Conservation (phyloP, 1,284 basidiomycete species). For the Pseudozyma tsukubaensis region DNA sequence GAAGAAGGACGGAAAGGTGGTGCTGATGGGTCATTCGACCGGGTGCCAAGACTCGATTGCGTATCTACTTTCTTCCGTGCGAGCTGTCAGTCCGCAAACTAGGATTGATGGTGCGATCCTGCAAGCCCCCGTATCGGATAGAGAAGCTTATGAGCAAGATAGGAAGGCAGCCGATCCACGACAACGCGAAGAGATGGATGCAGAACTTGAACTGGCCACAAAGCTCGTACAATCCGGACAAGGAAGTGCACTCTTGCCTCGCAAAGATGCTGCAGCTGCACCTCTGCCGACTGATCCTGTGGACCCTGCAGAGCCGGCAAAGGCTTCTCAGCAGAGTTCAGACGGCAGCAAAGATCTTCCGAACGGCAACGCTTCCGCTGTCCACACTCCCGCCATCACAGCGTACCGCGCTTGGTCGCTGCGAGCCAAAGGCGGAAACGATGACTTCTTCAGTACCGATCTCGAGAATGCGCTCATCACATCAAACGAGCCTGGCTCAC, state of each 20-base stretch:
- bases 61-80: conserved; percentile 32
- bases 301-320: not conserved
- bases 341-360: no score
- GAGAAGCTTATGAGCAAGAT: conserved; percentile 51
- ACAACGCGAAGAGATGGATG: conserved; percentile 14
- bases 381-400: conserved; percentile 53
- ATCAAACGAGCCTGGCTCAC: conserved; percentile 8
- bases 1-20: conserved; percentile 40
- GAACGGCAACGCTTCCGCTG: conserved; percentile 48
- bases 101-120: conserved; percentile 59
- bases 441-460: conserved; percentile 64
- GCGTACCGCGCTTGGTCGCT: conserved; percentile 64
- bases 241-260: conserved; percentile 28
- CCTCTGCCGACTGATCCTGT: conserved; percentile 19
- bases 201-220: conserved; percentile 26
- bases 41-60: conserved; percentile 64
- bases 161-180: not conserved
- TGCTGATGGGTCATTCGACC: conserved; percentile 66
- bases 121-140: conserved; percentile 65
- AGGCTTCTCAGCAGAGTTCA: not conserved
- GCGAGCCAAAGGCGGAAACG: conserved; percentile 53
- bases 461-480: conserved; percentile 40
- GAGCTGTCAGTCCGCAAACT: conserved; percentile 1
- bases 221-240: conserved; percentile 19
- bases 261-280: conserved; percentile 2